Percentiles rank a stretch among this genome's conserved stretches.
phyloP scores from a whole-genome alignment of 1,139 yeast species.

The Lodderomyces pseudojiufengensis region DNA sequence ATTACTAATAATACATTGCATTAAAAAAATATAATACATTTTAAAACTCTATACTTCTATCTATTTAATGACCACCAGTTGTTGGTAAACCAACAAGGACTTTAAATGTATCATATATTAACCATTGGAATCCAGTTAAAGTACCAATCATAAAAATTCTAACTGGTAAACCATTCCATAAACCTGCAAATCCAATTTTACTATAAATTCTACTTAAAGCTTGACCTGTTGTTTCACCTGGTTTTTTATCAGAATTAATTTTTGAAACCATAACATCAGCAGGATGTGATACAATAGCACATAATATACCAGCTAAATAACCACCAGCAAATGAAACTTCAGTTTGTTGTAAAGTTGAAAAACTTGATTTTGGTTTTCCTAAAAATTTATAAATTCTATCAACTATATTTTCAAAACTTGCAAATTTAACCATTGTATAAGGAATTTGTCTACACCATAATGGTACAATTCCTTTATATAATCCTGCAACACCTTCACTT shows the following conservation, averaged over 20 bases:
- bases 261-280: constrained; percentile 97
- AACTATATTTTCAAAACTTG: constrained; percentile 87
- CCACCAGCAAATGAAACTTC: constrained; percentile 94
- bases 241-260: constrained; percentile 70
- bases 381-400: constrained; percentile 58
- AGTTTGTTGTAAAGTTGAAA: constrained; percentile 63
- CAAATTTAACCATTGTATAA: constrained; percentile 94
- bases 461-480: constrained; percentile 86
- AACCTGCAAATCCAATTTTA: constrained; percentile 80
- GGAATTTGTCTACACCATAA: constrained; percentile 95
- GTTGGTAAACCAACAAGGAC: constrained; percentile 90
- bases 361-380: constrained; percentile 40
- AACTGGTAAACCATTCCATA: constrained; percentile 93
- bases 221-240: constrained; percentile 61
- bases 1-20: no score
- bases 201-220: constrained; percentile 73
- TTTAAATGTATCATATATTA: constrained; percentile 91
- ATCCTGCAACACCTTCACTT: constrained; percentile 64
- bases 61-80: constrained; percentile 59
- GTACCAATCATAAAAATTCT: constrained; percentile 97
- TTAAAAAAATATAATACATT: not conserved
- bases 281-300: constrained; percentile 93
- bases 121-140: constrained; percentile 94
- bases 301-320: constrained; percentile 92
- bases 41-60: constrained; percentile 1